Conservation (phyloP, 1,284 basidiomycete genomes). For the Microbotryum scabiosae region DNA sequence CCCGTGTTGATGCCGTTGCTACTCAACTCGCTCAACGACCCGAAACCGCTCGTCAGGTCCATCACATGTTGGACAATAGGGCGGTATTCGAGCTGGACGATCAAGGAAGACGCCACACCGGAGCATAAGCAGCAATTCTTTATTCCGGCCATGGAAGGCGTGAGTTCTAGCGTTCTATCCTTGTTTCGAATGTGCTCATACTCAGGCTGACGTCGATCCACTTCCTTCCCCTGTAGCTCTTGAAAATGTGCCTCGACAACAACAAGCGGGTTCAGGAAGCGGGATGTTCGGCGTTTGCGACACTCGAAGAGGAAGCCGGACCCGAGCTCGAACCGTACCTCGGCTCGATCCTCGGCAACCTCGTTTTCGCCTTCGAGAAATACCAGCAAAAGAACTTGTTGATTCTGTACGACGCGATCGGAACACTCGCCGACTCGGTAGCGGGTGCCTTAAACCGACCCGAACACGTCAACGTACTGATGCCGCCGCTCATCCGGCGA, state of each 20-base stretch:
- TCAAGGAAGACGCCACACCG: constrained; percentile 64
- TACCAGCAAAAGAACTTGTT: constrained; percentile 99
- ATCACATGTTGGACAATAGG: constrained; percentile 99
- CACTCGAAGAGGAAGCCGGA: constrained; percentile 95
- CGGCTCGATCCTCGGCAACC: constrained; percentile 85
- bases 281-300: constrained; percentile 96
- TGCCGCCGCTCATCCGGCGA: constrained; percentile 85
- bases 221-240: constrained; percentile 51
- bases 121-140: constrained; percentile 87
- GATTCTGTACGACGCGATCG: constrained; percentile 95
- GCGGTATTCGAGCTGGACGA: constrained; percentile 94
- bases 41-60: constrained; percentile 93
- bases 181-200: neutral
- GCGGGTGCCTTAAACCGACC: constrained; percentile 77
- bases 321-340: constrained; percentile 82
- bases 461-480: constrained; percentile 83
- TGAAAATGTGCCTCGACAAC: constrained; percentile 96
- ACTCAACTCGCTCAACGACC: constrained; percentile 78
- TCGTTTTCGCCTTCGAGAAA: constrained; percentile 93
- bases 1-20: constrained; percentile 87
- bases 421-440: constrained; percentile 93
- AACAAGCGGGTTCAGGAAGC: constrained; percentile 99
- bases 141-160: constrained; percentile 94
- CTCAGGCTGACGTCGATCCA: neutral
- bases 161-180: constrained; percentile 46